phyloP scores from a whole-genome alignment of 2,329 filamentous ascomycete genomes.

The Leptoxyphium fumago region DNA sequence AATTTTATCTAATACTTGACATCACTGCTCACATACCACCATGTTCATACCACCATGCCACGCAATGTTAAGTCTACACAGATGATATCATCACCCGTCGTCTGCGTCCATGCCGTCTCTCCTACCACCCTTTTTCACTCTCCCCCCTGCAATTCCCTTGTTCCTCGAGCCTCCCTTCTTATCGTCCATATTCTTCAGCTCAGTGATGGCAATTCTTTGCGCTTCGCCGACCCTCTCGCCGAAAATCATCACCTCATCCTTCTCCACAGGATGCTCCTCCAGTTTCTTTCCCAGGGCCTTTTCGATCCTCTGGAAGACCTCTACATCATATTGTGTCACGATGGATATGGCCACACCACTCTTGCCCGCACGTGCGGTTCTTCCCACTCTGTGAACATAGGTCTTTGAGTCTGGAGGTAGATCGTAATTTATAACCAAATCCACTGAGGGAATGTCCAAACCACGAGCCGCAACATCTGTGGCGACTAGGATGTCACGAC shows the following conservation, averaged over 20 bases:
- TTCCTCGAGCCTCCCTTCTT: constrained; percentile 42
- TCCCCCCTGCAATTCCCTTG: constrained; percentile 30
- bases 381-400: constrained; percentile 78
- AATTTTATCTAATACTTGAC: no score
- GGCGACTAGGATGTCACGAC: constrained; percentile 75
- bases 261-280: constrained; percentile 50
- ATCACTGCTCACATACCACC: no score
- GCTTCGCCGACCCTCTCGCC: constrained; percentile 66
- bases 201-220: constrained; percentile 59
- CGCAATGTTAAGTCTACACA: not conserved
- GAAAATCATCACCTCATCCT: constrained; percentile 77
- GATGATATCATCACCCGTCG: constrained; percentile 35
- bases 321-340: constrained; percentile 77
- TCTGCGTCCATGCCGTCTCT: constrained; percentile 61
- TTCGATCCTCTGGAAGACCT: constrained; percentile 70
- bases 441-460: constrained; percentile 84
- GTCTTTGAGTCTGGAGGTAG: constrained; percentile 76
- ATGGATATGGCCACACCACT: constrained; percentile 67
- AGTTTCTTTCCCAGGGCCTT: constrained; percentile 66
- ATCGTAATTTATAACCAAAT: constrained; percentile 75
- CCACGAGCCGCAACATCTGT: constrained; percentile 90
- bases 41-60: not conserved
- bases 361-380: constrained; percentile 76
- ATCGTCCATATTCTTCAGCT: constrained; percentile 71
- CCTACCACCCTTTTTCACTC: constrained; percentile 39